phyloP scores from a whole-genome alignment of 164 flowering plant genomes.

The Stephania japonica region DNA sequence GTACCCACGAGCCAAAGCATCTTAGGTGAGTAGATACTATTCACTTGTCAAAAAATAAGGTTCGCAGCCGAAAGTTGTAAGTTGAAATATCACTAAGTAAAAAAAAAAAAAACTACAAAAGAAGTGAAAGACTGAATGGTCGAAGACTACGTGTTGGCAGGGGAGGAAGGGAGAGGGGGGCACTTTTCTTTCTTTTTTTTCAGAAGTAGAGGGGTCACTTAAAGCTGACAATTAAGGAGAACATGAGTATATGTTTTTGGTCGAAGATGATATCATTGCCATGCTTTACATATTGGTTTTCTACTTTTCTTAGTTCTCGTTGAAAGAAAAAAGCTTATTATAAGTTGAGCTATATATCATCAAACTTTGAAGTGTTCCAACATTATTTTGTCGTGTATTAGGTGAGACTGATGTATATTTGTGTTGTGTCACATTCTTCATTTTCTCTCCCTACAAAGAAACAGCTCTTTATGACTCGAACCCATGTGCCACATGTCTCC shows the following conservation, averaged over 20 bases:
- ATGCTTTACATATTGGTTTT: neutral
- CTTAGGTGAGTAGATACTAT: too few species aligned
- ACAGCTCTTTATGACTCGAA: neutral
- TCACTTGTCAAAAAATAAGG: too few species aligned
- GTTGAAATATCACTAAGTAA: too few species aligned
- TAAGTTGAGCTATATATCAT: neutral
- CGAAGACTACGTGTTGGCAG: neutral
- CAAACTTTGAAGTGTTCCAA: neutral
- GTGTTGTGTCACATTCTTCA: neutral
- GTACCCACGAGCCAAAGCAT: too few species aligned
- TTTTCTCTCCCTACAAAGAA: neutral
- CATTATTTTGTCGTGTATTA: neutral
- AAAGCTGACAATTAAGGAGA: neutral
- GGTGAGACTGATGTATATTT: neutral
- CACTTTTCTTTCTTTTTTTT: too few species aligned
- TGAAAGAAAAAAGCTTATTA: neutral
- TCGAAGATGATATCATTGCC: neutral
- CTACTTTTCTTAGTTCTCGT: neutral
- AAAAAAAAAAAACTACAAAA: too few species aligned
- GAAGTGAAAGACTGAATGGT: too few species aligned
- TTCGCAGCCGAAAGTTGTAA: too few species aligned
- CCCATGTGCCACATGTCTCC: neutral
- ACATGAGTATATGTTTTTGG: neutral
- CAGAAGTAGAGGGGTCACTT: neutral
- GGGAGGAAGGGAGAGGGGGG: neutral